Evolutionary conservation across 2,329 filamentous ascomycete genomes (phyloP), one percentile per base, ranked within the genome.

Genomic region (Colletotrichum acutatum): DNA sequence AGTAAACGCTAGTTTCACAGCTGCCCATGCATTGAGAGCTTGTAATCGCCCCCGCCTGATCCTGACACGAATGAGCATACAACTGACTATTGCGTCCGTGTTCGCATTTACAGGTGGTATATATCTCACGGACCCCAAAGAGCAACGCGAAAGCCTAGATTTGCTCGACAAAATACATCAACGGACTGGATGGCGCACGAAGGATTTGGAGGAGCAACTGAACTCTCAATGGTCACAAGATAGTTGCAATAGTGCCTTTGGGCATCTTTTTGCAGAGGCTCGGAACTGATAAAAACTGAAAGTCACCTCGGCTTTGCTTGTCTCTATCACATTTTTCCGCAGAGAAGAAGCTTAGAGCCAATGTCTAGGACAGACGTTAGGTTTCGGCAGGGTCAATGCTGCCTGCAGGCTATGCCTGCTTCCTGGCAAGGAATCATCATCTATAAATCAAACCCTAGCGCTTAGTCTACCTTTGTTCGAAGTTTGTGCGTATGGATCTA

Each of bases 1-100:
- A 9, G 75, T 77, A 4, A 79, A 77, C 1, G 75, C 76, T 14
- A 74, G 71, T 5, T 79, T 80, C 19, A 79, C 78, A 5, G 78
- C 78, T 8, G 75, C 78, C 42, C 78, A 80, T 63, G 71, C 76
- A 1, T 65, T 79, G 2, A 76, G 78, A 24, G 75, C 77, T 24
- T 79, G 78, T 79, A 74, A 74, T 77, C 66, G 5, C 12, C 16
- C n/a, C 26, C 12, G 3, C 4, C 14, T 7, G 3, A 52, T 3
- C 16, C 59, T 8, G 1, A 4, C 22, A 4, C 5, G 4, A 4
- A 4, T 5, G 8, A n/a, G 14, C 2, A 24, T 6, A 4, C 24
- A 8, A 19, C 14, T 59, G 24, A 59, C 1, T 1, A 19, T 1
- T 42, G 3, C 3, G n/a, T 34, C 52, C 7, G 7, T 9, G 14